Conservation (phyloP, 2,329 filamentous ascomycete species). For the Sphaerostilbella broomeana region DNA sequence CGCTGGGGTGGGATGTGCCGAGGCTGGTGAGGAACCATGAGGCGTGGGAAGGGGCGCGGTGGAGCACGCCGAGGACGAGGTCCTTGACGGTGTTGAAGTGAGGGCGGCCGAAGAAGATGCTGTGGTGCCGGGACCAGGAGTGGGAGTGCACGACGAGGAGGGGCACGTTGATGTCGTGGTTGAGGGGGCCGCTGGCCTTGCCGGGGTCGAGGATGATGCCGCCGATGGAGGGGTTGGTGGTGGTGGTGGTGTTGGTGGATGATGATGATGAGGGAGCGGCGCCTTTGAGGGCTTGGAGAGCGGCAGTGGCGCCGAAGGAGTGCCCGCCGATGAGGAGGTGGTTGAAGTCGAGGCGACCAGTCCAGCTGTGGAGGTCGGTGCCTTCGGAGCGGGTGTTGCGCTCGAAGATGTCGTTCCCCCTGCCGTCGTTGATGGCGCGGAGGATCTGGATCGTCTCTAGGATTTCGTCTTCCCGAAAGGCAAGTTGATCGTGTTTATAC, state of each 20-base stretch:
- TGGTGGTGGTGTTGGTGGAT: too few relatives aligned
- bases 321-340: constrained; percentile 55
- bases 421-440: constrained; percentile 32
- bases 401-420: constrained; percentile 28
- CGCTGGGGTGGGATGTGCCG: constrained; percentile 54
- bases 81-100: constrained; percentile 59
- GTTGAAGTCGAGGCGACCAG: constrained; percentile 44
- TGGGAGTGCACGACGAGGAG: constrained; percentile 57
- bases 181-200: constrained; percentile 56
- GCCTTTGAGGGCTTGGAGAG: constrained; percentile 51
- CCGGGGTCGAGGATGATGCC: constrained; percentile 60
- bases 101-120: constrained; percentile 54
- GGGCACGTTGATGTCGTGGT: constrained; percentile 51
- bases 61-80: constrained; percentile 42
- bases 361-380: constrained; percentile 41
- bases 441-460: constrained; percentile 38
- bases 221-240: constrained; percentile 39
- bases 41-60: constrained; percentile 35
- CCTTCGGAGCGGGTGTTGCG: constrained; percentile 44
- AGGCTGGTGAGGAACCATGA: constrained; percentile 50
- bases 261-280: too few relatives aligned
- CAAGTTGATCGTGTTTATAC: constrained; percentile 41
- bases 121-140: constrained; percentile 51
- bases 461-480: constrained; percentile 45
- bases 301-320: constrained; percentile 60